Evolutionary conservation across 345 rosid species (phyloP), one percentile per base, ranked within the genome.

Genomic region (Rhizophora apiculata): DNA sequence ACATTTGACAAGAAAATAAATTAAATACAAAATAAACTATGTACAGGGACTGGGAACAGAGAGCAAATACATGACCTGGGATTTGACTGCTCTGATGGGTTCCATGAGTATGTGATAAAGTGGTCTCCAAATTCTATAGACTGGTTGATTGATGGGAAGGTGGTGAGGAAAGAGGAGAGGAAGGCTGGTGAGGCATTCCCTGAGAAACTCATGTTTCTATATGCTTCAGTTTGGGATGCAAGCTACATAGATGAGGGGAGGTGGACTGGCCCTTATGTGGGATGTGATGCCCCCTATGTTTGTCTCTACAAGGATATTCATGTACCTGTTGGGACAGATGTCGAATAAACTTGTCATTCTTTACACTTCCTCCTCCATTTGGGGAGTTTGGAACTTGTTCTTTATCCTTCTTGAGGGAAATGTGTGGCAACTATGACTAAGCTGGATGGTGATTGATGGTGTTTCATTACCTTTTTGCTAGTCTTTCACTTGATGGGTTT

Each of bases 151-250:
- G 85, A 86, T 59, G 87, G 83, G 43, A 82, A 83, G 72, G 32
- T 81, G 36, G 82, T 84, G 70, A 79, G 91, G 77, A 81, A 72
- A 73, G 82, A 55, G 8, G 84, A 81, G 72, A 82, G 77, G 72
- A 83, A 68, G 76, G 82, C 62, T 6, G 83, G 81, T 55, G 87
- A 81, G 70, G 63, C 29, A 5, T 80, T 83, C 49, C 89, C 87
- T 1, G 68, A 76, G 56, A 87, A 79, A 49, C 79, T 87, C 2
- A 81, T 85, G 87, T 85, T 77, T 68, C 46, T 85, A 78, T 83
- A 87, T 29, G 80, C 88, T 51, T 87, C 91, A 9, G 65, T 87
- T 49, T 87, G 87, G 88, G 83, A 86, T 67, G 88, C 87, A 4
- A 83, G 91, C 84, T 74, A 59, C 75, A 80, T 85, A 34, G 83